These are phyloP conservation scores for Cytauxzoon felis DNA, from an alignment of 169 alveolate species.

Conservation along the genomic window DNA sequence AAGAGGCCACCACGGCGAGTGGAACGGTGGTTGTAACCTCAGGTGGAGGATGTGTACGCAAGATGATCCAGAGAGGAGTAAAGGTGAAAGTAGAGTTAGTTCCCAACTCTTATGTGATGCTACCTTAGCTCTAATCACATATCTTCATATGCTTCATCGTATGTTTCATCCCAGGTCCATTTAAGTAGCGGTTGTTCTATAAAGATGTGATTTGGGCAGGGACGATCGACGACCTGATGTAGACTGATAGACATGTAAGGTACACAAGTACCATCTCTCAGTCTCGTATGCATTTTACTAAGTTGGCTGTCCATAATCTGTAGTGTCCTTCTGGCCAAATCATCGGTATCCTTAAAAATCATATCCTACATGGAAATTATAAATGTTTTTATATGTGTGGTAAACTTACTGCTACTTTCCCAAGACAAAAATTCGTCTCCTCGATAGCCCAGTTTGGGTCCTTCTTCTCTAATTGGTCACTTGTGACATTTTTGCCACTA, in stretches of 20 bases:
- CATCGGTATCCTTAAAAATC: constrained; percentile 82
- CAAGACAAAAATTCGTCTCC: constrained; percentile 89
- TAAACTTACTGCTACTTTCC: constrained; percentile 78
- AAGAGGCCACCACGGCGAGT: no score
- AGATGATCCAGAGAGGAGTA: no score
- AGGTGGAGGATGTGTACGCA: no score
- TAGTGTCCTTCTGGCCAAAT: constrained; percentile 83
- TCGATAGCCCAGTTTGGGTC: constrained; percentile 88
- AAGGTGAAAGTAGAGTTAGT: no score
- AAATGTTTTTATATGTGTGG: background rate
- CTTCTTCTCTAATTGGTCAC: constrained; percentile 80
- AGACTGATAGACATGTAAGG: constrained; percentile 82
- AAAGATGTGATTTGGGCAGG: constrained; percentile 81
- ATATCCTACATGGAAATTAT: constrained; percentile 37
- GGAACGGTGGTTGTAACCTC: no score
- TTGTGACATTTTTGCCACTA: constrained; percentile 81
- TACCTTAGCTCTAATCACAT: no score
- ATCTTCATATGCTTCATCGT: constrained; percentile 87
- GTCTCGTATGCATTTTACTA: constrained; percentile 85
- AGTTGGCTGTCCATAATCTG: constrained; percentile 87
- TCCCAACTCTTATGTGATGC: no score
- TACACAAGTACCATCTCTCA: constrained; percentile 86
- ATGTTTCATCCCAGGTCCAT: constrained; percentile 92
- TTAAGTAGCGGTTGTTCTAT: constrained; percentile 85
- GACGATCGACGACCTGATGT: constrained; percentile 80